Percentiles rank a stretch among this genome's conserved stretches.
Evolutionary conservation across 495 filamentous ascomycete species (phyloP).

Genomic region (Penicillium odoratum): DNA sequence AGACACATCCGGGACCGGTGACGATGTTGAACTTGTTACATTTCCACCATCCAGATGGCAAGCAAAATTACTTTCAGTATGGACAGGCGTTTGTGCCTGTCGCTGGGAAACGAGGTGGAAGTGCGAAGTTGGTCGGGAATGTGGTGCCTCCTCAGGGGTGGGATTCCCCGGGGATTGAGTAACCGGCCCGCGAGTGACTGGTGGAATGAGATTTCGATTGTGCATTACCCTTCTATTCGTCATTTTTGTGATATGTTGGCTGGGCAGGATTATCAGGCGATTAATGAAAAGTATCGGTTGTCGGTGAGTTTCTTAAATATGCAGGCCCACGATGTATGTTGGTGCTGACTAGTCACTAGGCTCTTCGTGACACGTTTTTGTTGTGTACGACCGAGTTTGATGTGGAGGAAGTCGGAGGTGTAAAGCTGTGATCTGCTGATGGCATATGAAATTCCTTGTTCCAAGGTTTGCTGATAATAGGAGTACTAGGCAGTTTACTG

Average conservation of each 20-base stretch:
- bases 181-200: slow-evolving; percentile 36
- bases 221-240: slow-evolving; percentile 63
- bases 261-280: slow-evolving; percentile 62
- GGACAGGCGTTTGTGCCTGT: slow-evolving; percentile 57
- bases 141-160: slow-evolving; percentile 39
- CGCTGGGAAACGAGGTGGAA: slow-evolving; percentile 54
- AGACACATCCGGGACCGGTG: slow-evolving; percentile 47
- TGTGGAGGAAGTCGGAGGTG: slow-evolving; percentile 26
- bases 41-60: slow-evolving; percentile 52
- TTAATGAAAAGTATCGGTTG: slow-evolving; percentile 56
- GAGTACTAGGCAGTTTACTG: neutral
- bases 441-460: neutral
- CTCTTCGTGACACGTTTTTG: slow-evolving; percentile 63
- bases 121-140: slow-evolving; percentile 63
- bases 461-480: too few species aligned
- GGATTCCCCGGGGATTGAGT: slow-evolving; percentile 29
- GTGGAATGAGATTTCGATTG: slow-evolving; percentile 61
- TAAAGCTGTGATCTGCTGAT: slow-evolving; percentile 25
- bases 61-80: slow-evolving; percentile 57
- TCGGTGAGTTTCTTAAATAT: slow-evolving; percentile 30
- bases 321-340: neutral
- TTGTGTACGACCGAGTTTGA: slow-evolving; percentile 61
- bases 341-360: slow-evolving; percentile 19
- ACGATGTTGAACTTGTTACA: slow-evolving; percentile 70
- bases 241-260: slow-evolving; percentile 68